Evolutionary conservation across 2,329 filamentous ascomycete genomes (phyloP).

Genomic region (Alternaria triticimaculans): DNA sequence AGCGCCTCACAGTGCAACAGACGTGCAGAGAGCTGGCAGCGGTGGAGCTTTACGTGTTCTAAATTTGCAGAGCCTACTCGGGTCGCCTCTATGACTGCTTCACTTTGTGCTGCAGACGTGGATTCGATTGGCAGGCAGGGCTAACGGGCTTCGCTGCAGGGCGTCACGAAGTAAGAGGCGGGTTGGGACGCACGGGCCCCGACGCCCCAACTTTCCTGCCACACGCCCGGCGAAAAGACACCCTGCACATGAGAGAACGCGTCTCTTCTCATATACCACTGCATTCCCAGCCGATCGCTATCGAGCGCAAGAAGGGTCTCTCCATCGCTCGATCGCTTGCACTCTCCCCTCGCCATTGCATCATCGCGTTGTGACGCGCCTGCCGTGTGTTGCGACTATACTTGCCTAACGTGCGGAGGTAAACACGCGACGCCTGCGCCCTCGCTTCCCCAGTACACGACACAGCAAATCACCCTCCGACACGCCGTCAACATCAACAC

Average conservation of each 20-base stretch:
- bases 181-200: slow-evolving; percentile 13
- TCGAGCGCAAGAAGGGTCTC: slow-evolving; percentile 32
- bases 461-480: slow-evolving; percentile 32
- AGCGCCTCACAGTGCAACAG: slow-evolving; percentile 14
- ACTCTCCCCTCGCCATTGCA: slow-evolving; percentile 21
- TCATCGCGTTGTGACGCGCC: slow-evolving; percentile 19
- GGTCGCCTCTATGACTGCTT: slow-evolving; percentile 17
- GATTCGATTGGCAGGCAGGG: slow-evolving; percentile 27
- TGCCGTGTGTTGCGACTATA: slow-evolving; percentile 19
- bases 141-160: slow-evolving; percentile 25
- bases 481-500: slow-evolving; percentile 26
- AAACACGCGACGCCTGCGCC: slow-evolving; percentile 29
- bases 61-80: neutral
- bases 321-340: slow-evolving; percentile 24
- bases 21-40: neutral
- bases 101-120: slow-evolving; percentile 14
- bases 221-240: slow-evolving; percentile 29
- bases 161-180: slow-evolving; percentile 10
- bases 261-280: slow-evolving; percentile 31
- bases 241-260: slow-evolving; percentile 27
- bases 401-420: slow-evolving; percentile 25
- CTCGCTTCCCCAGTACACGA: slow-evolving; percentile 22
- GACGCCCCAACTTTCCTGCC: slow-evolving; percentile 4
- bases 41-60: neutral
- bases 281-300: slow-evolving; percentile 31